phyloP scores from a whole-genome alignment of 331 rosid species.

The Phaseolus coccineus region DNA sequence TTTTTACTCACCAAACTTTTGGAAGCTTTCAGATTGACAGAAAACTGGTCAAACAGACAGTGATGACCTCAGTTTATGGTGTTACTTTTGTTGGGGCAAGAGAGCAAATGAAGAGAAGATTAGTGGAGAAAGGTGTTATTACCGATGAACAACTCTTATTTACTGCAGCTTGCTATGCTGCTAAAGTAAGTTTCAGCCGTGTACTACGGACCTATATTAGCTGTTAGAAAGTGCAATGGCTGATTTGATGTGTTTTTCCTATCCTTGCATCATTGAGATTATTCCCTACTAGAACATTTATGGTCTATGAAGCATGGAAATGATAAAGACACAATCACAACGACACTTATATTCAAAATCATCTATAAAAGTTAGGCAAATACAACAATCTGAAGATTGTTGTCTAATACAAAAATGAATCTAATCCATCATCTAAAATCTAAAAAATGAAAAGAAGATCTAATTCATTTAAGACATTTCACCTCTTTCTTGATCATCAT shows the following conservation, averaged over 20 bases:
- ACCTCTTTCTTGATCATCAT: too few species aligned
- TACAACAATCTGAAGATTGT: too few species aligned
- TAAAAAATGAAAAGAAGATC: too few species aligned
- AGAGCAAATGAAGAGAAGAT: conserved; percentile 84
- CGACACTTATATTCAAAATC: too few species aligned
- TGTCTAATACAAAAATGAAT: too few species aligned
- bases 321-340: too few species aligned
- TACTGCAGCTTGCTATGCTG: conserved; percentile 81
- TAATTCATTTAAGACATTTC: too few species aligned
- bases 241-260: conserved; percentile 31
- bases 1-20: conserved; percentile 19
- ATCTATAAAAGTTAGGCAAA: too few species aligned
- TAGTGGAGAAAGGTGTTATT: conserved; percentile 77
- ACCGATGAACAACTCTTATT: conserved; percentile 71
- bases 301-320: too few species aligned
- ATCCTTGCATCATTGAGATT: background rate
- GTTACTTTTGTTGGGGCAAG: conserved; percentile 89
- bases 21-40: conserved; percentile 75
- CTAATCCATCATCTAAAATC: too few species aligned
- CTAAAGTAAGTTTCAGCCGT: conserved; percentile 66
- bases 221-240: background rate
- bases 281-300: background rate
- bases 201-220: background rate
- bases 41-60: conserved; percentile 84
- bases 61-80: conserved; percentile 91